Base-by-base conservation (phyloP, 2,329 filamentous ascomycete species). In the Colletotrichum somersetense region DNA sequence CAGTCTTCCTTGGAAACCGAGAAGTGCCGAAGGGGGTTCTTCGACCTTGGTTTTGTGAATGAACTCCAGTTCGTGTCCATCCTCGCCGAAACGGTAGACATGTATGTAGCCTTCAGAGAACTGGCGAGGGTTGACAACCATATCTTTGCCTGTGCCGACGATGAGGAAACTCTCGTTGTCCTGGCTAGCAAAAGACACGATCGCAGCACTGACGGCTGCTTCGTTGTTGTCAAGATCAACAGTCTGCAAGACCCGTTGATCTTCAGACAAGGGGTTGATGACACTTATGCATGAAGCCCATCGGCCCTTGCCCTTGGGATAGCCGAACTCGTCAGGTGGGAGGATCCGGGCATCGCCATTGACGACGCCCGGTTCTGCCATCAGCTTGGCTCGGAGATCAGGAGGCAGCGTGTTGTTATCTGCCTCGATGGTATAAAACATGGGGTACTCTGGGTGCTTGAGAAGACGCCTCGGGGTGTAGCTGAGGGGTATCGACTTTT, bases 201-300 rank as follows among this genome's bases (percentile, higher is more conserved):
- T 89, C 5, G 93, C 92, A 74, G 95, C 89, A 79, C 94, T 97
- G 69, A 97, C 91, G 33, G 96, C 95, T 23, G 95, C 94, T 81
- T 98, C 95, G 76, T 99, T 98, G 52, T 96, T 91, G 62, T 92
- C 91, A 0, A 99, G 83, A 71, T 98, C 92, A 53, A 98, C 85
- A 0, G 91, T 95, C 74, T 93, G 91, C 5, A 96, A 81, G 1
- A 97, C 91, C 4, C 83, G 80, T 0, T 84, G 84, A 77, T 96
- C 95, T 61, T 92, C 89, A 20, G 85, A 89, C 3, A 96, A 80
- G 0, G 96, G 95, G 78, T 99, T 96, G 23, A 99, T 88, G 26
- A 98, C 89, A 77, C 94, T 95, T 75, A 99, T 95, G 81, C 95
- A 98, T 12, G 96, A 98, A 52, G 96, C 94, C 96, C 96, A 99